A percentile compares a stretch with the other conserved stretches of the same genome.
Evolutionary conservation across 192 early-diverging fungal genomes (phyloP).

Genomic region (Globomyces pollinis-pini): DNA sequence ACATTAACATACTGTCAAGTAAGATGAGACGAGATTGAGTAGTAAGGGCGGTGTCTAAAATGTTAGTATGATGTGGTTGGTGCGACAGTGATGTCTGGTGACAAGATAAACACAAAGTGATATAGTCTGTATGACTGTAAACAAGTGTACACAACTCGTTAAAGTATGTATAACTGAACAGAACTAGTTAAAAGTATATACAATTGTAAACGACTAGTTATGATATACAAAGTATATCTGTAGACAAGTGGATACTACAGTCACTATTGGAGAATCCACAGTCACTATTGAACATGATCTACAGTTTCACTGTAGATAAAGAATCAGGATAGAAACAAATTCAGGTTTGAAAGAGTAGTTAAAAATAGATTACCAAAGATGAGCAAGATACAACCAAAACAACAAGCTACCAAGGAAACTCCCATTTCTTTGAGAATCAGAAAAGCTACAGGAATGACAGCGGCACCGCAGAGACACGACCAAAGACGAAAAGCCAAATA

Average conservation of each 20-base stretch:
- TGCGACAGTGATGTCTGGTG: too few relatives aligned
- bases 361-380: slow-evolving; percentile 60
- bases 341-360: too few relatives aligned
- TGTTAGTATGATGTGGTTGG: too few relatives aligned
- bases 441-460: slow-evolving; percentile 70
- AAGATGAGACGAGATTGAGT: slow-evolving; percentile 88
- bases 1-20: slow-evolving; percentile 86
- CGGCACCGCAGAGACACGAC: slow-evolving; percentile 70
- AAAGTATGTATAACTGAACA: too few relatives aligned
- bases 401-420: slow-evolving; percentile 62
- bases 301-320: neutral
- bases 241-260: too few relatives aligned
- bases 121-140: too few relatives aligned
- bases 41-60: slow-evolving; percentile 80
- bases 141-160: too few relatives aligned
- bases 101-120: too few relatives aligned
- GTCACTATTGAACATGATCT: neutral
- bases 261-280: too few relatives aligned
- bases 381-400: slow-evolving; percentile 69
- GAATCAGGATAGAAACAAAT: neutral
- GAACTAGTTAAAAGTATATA: too few relatives aligned
- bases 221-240: too few relatives aligned
- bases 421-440: slow-evolving; percentile 83
- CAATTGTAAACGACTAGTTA: too few relatives aligned
- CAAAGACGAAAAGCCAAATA: slow-evolving; percentile 75